Base-by-base conservation (phyloP, 202 grass and related monocot genomes). In the Tripidium arundinaceum region DNA sequence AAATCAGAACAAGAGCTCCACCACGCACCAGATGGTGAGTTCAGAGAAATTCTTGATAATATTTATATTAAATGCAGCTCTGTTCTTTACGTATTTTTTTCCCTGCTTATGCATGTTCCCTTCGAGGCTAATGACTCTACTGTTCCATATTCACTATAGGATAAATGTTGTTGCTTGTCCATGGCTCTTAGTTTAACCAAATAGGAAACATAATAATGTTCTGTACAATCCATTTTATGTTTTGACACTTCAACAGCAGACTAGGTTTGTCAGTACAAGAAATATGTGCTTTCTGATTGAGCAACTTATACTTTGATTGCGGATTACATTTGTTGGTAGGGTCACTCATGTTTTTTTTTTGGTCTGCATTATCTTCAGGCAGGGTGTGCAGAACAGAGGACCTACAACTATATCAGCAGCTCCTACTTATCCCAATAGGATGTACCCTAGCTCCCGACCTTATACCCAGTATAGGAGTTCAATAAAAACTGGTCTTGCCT, bases 1-100 rank as follows among this genome's bases (percentile, higher is more conserved):
- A 79, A 93, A 75, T 86, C 96, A 96, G 80, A 91, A 85, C 65
- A 89, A 88, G 86, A 79, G 79, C 46, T 72, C 88, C 1, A n/a
- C 90, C 31, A 77, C 82, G 1, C 88, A 76, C 36, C 79, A 93
- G 43, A 74, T 76, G 92, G 96, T 99, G 41, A 74, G 80, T 68
- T 27, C 11, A 78, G 62, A 14, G 8, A 42, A 33, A 26, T 38
- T 41, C 4, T 36, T 67, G n/a, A 54, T 22, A 11, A 11, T 74
- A 16, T 86, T 65, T 42, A 34, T 49, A 37, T 21, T 38, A 47
- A 18, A 49, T 21, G 36, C 47, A 14, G 25, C 2, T 2, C 1
- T 60, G 22, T 5, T 8, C 11, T 77, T 26, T 31, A 27, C 39
- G 8, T 27, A 7, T 27, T 13, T 65, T n/a, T 16, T 36, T 36